These are phyloP conservation scores for Juglanconis juglandina DNA, from an alignment of 2,329 filamentous ascomycete genomes.

Conservation along the genomic window DNA sequence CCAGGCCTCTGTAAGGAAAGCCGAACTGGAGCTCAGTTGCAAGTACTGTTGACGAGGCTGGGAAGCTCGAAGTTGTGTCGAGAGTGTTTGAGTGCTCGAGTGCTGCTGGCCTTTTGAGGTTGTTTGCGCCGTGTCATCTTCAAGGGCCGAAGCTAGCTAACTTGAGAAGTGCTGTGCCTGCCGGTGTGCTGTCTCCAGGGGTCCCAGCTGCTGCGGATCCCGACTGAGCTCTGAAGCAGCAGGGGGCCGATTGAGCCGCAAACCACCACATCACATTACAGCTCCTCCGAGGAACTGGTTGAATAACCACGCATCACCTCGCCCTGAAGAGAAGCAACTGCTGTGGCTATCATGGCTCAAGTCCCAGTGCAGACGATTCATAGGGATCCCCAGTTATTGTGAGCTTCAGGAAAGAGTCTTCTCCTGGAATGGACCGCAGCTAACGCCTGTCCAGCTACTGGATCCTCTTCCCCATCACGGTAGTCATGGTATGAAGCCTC, in stretches of 20 bases:
- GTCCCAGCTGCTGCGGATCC: neutral
- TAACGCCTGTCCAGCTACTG: constrained; percentile 69
- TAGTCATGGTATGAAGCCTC: constrained; percentile 75
- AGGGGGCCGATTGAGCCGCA: neutral
- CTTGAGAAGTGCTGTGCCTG: neutral
- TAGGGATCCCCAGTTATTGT: constrained; percentile 98
- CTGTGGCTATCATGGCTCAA: constrained; percentile 65
- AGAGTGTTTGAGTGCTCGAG: too few species aligned
- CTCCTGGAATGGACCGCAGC: constrained; percentile 9
- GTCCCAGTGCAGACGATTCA: constrained; percentile 91
- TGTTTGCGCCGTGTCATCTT: neutral
- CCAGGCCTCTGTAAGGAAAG: neutral
- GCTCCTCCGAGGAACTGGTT: neutral
- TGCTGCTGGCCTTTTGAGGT: too few species aligned
- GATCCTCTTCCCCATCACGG: constrained; percentile 95
- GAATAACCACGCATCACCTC: neutral
- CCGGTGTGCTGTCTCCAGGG: neutral
- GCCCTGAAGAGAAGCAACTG: neutral
- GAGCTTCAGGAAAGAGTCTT: constrained; percentile 33
- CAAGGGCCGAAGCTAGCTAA: neutral
- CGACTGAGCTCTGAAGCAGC: neutral
- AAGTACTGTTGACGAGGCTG: neutral
- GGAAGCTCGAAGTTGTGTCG: too few species aligned
- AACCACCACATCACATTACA: neutral
- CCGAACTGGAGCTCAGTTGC: neutral